phyloP scores from a whole-genome alignment of 768 basidiomycete species.

The Hygrocybe coccinea region DNA sequence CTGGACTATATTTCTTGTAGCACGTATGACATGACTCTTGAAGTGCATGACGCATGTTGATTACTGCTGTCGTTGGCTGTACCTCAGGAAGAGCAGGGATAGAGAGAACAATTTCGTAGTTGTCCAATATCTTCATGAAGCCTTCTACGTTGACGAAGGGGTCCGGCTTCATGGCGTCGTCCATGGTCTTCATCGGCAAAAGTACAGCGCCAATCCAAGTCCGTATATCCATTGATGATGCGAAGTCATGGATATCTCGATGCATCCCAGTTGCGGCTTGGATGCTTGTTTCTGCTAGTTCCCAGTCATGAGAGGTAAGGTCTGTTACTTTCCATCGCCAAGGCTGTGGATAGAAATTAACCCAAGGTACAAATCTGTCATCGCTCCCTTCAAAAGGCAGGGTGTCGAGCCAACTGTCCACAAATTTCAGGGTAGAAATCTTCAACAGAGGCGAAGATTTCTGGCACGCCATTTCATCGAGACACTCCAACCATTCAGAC shows the following conservation, averaged over 20 bases:
- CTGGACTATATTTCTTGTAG: neutral
- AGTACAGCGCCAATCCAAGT: neutral
- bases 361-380: neutral
- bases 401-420: neutral
- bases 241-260: neutral
- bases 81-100: neutral
- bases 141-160: neutral
- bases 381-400: neutral
- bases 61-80: neutral
- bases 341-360: neutral
- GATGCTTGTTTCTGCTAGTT: neutral
- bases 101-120: neutral
- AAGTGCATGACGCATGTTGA: neutral
- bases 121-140: neutral
- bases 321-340: neutral
- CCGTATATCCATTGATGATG: neutral
- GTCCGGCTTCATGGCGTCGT: neutral
- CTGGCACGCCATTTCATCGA: neutral
- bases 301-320: neutral
- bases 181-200: neutral
- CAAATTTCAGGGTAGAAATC: neutral
- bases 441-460: neutral
- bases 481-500: neutral
- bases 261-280: neutral
- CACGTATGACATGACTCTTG: neutral